Evolutionary conservation across 2,329 filamentous ascomycete genomes (phyloP), one percentile per base, ranked within the genome.

Genomic region (Sporothrix phasma): DNA sequence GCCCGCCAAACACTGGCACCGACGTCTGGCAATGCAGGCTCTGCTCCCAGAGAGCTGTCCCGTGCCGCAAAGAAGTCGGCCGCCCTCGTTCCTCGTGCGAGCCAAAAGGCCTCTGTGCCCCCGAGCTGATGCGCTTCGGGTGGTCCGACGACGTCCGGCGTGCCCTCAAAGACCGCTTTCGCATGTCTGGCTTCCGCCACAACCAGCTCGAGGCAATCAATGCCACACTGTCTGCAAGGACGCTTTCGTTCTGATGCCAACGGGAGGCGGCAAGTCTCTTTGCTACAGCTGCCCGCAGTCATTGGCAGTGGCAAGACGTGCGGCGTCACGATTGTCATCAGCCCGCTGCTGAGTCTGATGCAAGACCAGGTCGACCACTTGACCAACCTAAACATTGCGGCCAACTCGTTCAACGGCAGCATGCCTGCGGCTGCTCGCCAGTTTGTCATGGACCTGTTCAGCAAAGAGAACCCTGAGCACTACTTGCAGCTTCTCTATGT

Each of bases 121-220:
- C 79, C 1, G 78, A 82, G 61, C 73, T 83, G 69, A 88, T 89
- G 81, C 80, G 82, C 58, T 81, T 87, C 70, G 80, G 86, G 4
- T 99, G 95, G 94, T 97, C 92, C 17, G 80, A 83, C 49, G 92
- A 97, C 70, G 89, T 99, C 26, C 88, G 87, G 68, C 81, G 79
- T 62, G 89, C 86, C n/a, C 77, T 99, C 68, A 90, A 88, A 71
- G 87, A 93, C 69, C 83, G 86, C 3, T 99, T 99, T 72, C 84
- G 88, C 67, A 87, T 99, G 73, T 85, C 84, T 62, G 90, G 90
- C 0, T 99, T 99, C 72, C 86, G 95, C 34, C 85, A 88, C 62
- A 94, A 97, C 72, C 94, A 99, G 72, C 81, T 97, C 1, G 90
- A 97, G 74, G 92, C 94, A 15, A 97, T 99, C 74, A 97, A 99